These are phyloP conservation scores for Microglena sp. DNA, from an alignment of 139 green algal species.

Conservation along the genomic window DNA sequence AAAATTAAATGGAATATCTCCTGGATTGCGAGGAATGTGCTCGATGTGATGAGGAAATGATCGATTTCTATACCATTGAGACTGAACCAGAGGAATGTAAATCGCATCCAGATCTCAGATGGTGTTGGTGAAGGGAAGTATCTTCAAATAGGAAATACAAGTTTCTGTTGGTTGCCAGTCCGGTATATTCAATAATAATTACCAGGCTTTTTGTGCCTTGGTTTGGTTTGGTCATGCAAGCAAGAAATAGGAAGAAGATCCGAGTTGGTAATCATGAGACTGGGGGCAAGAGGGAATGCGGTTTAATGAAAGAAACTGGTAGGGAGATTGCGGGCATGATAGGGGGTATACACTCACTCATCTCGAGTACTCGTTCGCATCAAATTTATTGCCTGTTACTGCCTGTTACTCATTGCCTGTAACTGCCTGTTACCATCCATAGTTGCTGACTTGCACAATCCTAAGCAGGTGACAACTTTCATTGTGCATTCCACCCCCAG, in stretches of 20 bases:
- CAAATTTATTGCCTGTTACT: neutral
- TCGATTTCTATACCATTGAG: neutral
- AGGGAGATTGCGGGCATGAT: neutral
- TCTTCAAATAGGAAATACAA: neutral
- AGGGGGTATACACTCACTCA: neutral
- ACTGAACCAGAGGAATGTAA: neutral
- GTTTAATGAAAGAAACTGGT: too few relatives aligned
- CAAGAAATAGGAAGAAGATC: too few relatives aligned
- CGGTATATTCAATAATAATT: constrained; percentile 1
- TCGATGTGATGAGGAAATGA: neutral
- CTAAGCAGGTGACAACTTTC: neutral
- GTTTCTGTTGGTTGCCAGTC: neutral
- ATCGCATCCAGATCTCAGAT: too few relatives aligned
- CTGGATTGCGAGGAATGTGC: neutral
- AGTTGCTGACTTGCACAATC: too few relatives aligned
- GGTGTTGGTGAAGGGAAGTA: neutral
- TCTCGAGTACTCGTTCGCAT: neutral
- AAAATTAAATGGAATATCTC: neutral
- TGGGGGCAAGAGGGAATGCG: too few relatives aligned
- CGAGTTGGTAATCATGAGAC: too few relatives aligned
- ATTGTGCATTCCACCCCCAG: neutral
- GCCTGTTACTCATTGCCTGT: neutral
- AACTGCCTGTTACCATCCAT: too few relatives aligned
- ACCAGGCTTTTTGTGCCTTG: neutral
- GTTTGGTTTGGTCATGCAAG: too few relatives aligned